Evolutionary conservation across 2,329 filamentous ascomycete genomes (phyloP).

Genomic region (Fusarium praegraminearum): DNA sequence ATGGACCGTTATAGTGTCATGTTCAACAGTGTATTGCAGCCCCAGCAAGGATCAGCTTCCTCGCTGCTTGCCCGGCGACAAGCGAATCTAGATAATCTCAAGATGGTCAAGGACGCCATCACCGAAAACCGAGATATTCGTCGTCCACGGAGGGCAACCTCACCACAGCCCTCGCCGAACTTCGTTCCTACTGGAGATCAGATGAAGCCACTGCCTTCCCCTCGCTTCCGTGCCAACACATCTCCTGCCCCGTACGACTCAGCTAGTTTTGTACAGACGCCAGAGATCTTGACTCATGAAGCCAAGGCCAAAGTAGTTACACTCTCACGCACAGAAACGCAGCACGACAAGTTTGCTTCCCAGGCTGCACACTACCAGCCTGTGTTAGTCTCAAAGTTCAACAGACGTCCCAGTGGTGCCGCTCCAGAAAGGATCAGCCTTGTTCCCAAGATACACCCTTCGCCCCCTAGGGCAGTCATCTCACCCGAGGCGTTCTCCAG

Average conservation of each 20-base stretch:
- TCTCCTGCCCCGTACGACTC: conserved; percentile 63
- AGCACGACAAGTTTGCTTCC: conserved; percentile 13
- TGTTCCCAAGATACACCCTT: conserved; percentile 16
- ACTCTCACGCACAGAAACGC: conserved; percentile 17
- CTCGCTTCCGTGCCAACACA: conserved; percentile 65
- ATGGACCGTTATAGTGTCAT: conserved; percentile 95
- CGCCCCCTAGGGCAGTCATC: conserved; percentile 24
- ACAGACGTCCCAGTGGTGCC: conserved; percentile 38
- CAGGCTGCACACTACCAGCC: conserved; percentile 21
- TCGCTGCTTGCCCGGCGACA: conserved; percentile 68
- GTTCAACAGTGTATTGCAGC: conserved; percentile 81
- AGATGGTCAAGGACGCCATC: conserved; percentile 61
- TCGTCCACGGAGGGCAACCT: conserved; percentile 60
- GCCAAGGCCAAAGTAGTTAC: conserved; percentile 32
- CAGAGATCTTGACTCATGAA: conserved; percentile 1
- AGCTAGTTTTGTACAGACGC: conserved; percentile 47
- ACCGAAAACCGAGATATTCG: conserved; percentile 53
- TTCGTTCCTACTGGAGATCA: conserved; percentile 43
- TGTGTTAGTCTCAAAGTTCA: conserved; percentile 45
- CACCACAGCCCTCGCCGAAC: conserved; percentile 63
- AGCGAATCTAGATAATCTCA: conserved; percentile 69
- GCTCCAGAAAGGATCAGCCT: conserved; percentile 23
- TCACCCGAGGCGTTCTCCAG: conserved; percentile 11
- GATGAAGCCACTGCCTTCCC: conserved; percentile 48
- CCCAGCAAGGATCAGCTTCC: conserved; percentile 49